Evolutionary conservation across 2,329 filamentous ascomycete species (phyloP), one percentile per base, ranked within the genome.

Genomic region (Fusarium drepaniforme): DNA sequence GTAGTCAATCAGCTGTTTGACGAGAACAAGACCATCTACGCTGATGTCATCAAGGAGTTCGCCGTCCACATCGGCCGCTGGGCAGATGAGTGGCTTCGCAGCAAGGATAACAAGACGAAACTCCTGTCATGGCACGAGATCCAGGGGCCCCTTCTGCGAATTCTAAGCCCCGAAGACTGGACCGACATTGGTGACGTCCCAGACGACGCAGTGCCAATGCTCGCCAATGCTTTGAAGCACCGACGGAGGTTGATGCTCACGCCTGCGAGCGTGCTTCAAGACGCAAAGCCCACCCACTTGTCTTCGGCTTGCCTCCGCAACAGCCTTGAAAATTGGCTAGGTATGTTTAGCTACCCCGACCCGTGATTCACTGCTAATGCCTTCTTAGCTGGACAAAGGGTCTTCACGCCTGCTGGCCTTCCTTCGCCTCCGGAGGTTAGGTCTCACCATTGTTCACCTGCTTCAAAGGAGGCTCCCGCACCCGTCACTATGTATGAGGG

Each of bases 1-100:
- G 81, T 89, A 38, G 73, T 88, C 53, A 82, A 84, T 35, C 81
- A 83, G 11, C 76, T 88, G 2, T 78, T 76, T 46, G 80, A 81
- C 18, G 85, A 88, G 75, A 88, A 87, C 33, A 67, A 77, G 40
- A 76, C 80, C 15, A 81, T 85, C 38, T 64, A 77, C 16, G 63
- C 69, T 3, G 80, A 81, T 23, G 33, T 82, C 33, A 59, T 66
- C 44, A 75, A 78, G 42, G 71, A 75, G 25, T 63, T 72, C 51
- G 78, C 81, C 18, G 38, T 79, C 30, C 68, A 83, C 28, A 76
- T 83, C 37, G 81, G 83, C 23, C 71, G 78, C 16, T 86, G 84
- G 83, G 80, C 79, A 15, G 82, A 85, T 57, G 67, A 76, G 8
- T 86, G 85, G 85, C 60, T 83, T 23, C 68, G 71, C 13, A 58